Conservation (phyloP, 164 flowering plant species). For the Magnolia officinalis region DNA sequence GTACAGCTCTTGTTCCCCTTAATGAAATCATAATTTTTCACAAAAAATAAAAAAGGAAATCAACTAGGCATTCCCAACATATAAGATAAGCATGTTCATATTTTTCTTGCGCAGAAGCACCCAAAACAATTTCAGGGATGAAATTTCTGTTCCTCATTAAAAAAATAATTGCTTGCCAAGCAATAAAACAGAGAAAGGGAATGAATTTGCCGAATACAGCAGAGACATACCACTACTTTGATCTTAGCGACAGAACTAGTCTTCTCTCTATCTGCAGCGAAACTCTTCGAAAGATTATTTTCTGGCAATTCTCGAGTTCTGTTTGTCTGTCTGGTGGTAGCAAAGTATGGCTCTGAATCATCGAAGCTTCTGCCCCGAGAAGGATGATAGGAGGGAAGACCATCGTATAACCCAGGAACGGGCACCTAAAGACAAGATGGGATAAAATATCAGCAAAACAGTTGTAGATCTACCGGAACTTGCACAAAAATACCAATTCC, state of each 20-base stretch:
- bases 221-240: constrained; percentile 75
- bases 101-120: background rate
- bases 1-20: background rate
- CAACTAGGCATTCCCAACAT: background rate
- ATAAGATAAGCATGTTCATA: background rate
- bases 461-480: background rate
- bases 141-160: background rate
- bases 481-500: background rate
- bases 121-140: background rate
- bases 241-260: constrained; percentile 73
- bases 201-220: background rate
- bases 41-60: background rate
- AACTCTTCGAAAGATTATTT: constrained; percentile 46
- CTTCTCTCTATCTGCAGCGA: constrained; percentile 58
- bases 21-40: background rate
- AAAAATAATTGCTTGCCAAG: background rate
- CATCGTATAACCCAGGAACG: constrained; percentile 38
- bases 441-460: constrained; percentile 5
- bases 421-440: constrained; percentile 41
- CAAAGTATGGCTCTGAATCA: constrained; percentile 60
- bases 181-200: background rate
- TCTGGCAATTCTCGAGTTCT: constrained; percentile 52
- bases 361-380: constrained; percentile 66
- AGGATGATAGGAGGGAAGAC: constrained; percentile 39
- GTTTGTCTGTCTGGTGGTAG: constrained; percentile 37